Evolutionary conservation across 2,329 filamentous ascomycete genomes (phyloP).

Genomic region (Leptographium flavum): DNA sequence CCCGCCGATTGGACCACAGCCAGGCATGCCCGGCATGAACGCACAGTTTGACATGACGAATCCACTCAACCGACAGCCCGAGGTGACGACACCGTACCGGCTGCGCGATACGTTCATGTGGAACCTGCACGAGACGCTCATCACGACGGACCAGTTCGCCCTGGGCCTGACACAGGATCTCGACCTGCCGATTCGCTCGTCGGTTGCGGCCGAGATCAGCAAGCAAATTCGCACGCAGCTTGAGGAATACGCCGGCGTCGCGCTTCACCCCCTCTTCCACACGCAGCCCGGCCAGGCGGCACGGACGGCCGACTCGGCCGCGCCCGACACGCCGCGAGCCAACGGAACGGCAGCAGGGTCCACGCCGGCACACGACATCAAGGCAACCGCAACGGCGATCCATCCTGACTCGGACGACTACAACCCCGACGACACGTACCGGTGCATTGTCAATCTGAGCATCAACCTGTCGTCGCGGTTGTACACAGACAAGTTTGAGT

Average conservation of each 20-base stretch:
- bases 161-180: constrained; percentile 79
- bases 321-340: constrained; percentile 34
- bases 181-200: constrained; percentile 64
- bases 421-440: constrained; percentile 88
- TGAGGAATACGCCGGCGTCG: constrained; percentile 90
- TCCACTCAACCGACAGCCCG: constrained; percentile 66
- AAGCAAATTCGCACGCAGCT: constrained; percentile 89
- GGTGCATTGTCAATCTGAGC: constrained; percentile 80
- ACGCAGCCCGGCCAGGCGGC: constrained; percentile 19
- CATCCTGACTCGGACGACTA: constrained; percentile 54
- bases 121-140: constrained; percentile 90
- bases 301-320: neutral
- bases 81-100: constrained; percentile 70
- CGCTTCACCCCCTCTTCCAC: constrained; percentile 84
- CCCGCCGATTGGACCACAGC: constrained; percentile 10
- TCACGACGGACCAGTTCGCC: constrained; percentile 95
- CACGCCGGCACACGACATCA: constrained; percentile 26
- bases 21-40: constrained; percentile 40
- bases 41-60: constrained; percentile 55
- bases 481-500: constrained; percentile 96
- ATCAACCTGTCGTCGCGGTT: constrained; percentile 84
- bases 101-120: constrained; percentile 93
- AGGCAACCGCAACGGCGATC: constrained; percentile 54
- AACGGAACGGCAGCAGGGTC: constrained; percentile 4
- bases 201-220: constrained; percentile 67